Evolutionary conservation across 2,329 filamentous ascomycete genomes (phyloP).

Genomic region (Clathrospora elynae): DNA sequence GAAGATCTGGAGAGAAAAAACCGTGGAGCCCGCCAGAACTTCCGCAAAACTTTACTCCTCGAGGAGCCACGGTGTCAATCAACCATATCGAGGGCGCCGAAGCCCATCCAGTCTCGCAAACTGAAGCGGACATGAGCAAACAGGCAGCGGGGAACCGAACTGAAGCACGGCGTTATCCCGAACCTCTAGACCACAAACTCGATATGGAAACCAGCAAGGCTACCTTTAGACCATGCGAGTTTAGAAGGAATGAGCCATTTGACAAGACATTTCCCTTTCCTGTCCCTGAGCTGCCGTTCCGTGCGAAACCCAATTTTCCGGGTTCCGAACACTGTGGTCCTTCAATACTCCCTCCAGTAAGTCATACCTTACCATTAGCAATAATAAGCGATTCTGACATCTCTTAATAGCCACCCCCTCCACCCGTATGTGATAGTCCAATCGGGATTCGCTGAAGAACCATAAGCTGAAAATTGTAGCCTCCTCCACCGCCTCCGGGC

Average conservation of each 20-base stretch:
- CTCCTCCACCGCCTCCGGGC: conserved; percentile 17
- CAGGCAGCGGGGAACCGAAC: neutral
- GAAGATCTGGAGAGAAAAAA: neutral
- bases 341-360: conserved; percentile 3
- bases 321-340: neutral
- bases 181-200: neutral
- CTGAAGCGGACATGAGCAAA: neutral
- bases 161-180: neutral
- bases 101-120: neutral
- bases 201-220: neutral
- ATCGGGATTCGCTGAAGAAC: neutral
- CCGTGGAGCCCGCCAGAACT: neutral
- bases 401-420: conserved; percentile 6
- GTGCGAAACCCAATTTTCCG: neutral
- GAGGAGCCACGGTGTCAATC: neutral
- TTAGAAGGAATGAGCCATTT: neutral
- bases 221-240: neutral
- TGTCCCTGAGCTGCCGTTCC: neutral
- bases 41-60: neutral
- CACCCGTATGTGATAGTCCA: neutral
- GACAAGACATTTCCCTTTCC: neutral
- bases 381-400: neutral
- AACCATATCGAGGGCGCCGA: neutral
- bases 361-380: neutral
- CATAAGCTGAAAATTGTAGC: conserved; percentile 1